Percentiles rank a stretch among this genome's conserved stretches.
These are phyloP conservation scores for Claviceps pazoutovae DNA, from an alignment of 2,329 filamentous ascomycete species.

Conservation along the genomic window DNA sequence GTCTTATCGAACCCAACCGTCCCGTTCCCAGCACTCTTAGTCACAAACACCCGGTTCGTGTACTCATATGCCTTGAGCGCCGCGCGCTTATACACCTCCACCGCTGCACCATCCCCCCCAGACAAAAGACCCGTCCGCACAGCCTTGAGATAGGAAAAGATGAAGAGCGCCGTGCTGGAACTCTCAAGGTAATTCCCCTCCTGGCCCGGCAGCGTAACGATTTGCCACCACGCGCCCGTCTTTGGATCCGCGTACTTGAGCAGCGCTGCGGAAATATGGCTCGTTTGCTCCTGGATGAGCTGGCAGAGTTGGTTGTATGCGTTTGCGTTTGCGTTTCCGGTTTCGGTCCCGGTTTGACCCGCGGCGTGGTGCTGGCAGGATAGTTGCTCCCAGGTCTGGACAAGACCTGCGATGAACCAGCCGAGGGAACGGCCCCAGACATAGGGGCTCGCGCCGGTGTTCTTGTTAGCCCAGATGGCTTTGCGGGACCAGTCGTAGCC, in stretches of 20 bases:
- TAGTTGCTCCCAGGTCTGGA: constrained; percentile 34
- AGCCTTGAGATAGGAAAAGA: constrained; percentile 21
- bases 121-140: constrained; percentile 4
- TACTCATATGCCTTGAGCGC: constrained; percentile 16
- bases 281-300: not conserved
- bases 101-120: not conserved
- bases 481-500: constrained; percentile 36
- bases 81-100: not conserved
- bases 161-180: constrained; percentile 44
- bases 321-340: no score
- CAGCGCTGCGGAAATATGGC: constrained; percentile 4
- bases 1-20: constrained; percentile 28
- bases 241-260: constrained; percentile 27
- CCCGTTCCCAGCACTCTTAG: constrained; percentile 20
- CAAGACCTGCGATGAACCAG: constrained; percentile 38
- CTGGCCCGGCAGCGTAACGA: constrained; percentile 31
- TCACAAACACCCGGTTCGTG: constrained; percentile 30
- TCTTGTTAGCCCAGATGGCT: constrained; percentile 36
- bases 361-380: not conserved
- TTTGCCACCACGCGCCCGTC: constrained; percentile 41
- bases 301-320: constrained; percentile 10
- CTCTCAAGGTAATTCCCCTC: constrained; percentile 48
- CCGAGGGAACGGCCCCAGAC: constrained; percentile 41
- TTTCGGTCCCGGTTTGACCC: no score
- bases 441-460: constrained; percentile 34